A percentile compares a stretch with the other conserved stretches of the same genome.
phyloP scores from a whole-genome alignment of 2,329 filamentous ascomycete genomes.

The Aspergillus sp. region DNA sequence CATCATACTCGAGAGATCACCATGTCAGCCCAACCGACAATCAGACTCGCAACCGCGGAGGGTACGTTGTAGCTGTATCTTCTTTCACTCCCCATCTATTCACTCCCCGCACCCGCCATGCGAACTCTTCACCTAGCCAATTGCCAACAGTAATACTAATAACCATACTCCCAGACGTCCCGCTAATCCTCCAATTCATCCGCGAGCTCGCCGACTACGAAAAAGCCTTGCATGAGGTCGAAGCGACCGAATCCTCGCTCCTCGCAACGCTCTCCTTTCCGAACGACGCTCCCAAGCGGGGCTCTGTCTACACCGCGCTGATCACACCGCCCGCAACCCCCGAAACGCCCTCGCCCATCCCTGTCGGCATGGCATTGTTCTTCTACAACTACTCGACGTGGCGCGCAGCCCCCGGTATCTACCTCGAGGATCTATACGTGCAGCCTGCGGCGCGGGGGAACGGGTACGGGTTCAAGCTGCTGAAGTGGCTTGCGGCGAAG shows the following conservation, averaged over 20 bases:
- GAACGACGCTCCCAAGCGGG: slow-evolving; percentile 46
- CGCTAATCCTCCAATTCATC: slow-evolving; percentile 78
- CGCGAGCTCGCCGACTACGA: slow-evolving; percentile 86
- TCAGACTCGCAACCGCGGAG: slow-evolving; percentile 43
- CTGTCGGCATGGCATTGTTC: slow-evolving; percentile 81
- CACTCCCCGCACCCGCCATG: not conserved
- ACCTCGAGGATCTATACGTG: slow-evolving; percentile 92
- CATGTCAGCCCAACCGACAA: slow-evolving; percentile 38
- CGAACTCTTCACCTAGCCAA: not conserved
- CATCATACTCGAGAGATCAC: not conserved
- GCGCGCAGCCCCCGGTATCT: slow-evolving; percentile 82
- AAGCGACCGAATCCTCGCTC: slow-evolving; percentile 76
- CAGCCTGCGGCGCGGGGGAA: slow-evolving; percentile 66
- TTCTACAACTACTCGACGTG: slow-evolving; percentile 97
- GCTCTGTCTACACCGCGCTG: slow-evolving; percentile 74
- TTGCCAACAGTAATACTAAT: slow-evolving; percentile 10
- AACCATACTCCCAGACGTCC: slow-evolving; percentile 63
- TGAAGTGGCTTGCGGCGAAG: slow-evolving; percentile 77
- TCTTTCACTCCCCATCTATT: not conserved
- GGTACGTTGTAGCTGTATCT: slow-evolving; percentile 27
- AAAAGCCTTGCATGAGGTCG: slow-evolving; percentile 69
- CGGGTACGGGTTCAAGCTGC: slow-evolving; percentile 76
- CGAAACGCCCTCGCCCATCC: slow-evolving; percentile 31
- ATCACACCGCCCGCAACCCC: slow-evolving; percentile 55
- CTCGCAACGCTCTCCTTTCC: slow-evolving; percentile 77